phyloP scores from a whole-genome alignment of 805 yeast genomes.

The Nakazawaea sp. region DNA sequence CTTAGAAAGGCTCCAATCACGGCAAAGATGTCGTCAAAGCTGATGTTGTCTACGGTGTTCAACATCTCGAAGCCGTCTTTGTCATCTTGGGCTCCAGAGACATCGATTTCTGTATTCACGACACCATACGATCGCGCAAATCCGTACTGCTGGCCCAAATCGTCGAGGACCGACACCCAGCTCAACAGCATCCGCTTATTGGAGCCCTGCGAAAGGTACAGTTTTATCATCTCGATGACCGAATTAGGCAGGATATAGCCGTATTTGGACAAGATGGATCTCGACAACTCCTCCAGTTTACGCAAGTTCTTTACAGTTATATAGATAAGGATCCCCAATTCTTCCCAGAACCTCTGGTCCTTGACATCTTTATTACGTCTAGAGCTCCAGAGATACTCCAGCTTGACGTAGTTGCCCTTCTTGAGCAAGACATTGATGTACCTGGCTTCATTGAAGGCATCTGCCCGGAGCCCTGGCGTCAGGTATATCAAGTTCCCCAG shows the following conservation, averaged over 20 bases:
- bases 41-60: constrained; percentile 3
- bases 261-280: constrained; percentile 20
- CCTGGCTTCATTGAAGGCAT: constrained; percentile 43
- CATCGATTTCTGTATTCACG: neutral
- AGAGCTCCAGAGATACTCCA: constrained; percentile 28
- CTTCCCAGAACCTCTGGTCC: constrained; percentile 46
- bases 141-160: constrained; percentile 5
- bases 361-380: constrained; percentile 27
- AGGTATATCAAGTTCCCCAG: constrained; percentile 38
- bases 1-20: constrained; percentile 2
- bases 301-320: constrained; percentile 25
- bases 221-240: constrained; percentile 24
- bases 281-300: constrained; percentile 29
- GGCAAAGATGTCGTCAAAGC: constrained; percentile 5
- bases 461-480: constrained; percentile 35
- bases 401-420: constrained; percentile 26
- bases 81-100: neutral
- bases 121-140: constrained; percentile 2
- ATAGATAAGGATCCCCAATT: constrained; percentile 35
- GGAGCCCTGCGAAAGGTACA: neutral
- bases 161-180: constrained; percentile 4
- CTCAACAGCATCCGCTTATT: neutral
- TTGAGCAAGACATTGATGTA: constrained; percentile 37
- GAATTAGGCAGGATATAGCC: constrained; percentile 31
- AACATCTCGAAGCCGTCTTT: neutral